Conservation (phyloP, 2,329 filamentous ascomycete species). For the Pseudopyricularia javanii region DNA sequence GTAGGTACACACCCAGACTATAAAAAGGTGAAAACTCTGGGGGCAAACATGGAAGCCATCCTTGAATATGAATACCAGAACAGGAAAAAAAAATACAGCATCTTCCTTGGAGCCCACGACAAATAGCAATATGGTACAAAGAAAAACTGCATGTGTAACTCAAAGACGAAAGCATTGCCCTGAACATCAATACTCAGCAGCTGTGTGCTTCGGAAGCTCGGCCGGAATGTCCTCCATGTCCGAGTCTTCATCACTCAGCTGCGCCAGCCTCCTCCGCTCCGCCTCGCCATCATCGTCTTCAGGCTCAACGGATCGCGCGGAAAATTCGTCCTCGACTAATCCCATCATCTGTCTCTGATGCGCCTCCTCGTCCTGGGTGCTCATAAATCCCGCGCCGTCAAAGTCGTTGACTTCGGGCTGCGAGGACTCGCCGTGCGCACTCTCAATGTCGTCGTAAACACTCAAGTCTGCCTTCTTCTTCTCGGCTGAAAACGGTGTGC, state of each 20-base stretch:
- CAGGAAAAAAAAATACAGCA: no score
- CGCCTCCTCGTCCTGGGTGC: neutral
- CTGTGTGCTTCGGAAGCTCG: neutral
- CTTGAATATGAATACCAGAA: no score
- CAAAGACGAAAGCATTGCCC: neutral
- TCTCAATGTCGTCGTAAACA: conserved; percentile 7
- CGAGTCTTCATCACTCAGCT: conserved; percentile 17
- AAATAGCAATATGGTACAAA: neutral
- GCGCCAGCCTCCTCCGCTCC: conserved; percentile 5
- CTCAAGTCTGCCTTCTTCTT: neutral
- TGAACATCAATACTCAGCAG: neutral
- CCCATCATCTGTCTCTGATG: neutral
- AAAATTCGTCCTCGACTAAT: neutral
- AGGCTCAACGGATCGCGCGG: neutral
- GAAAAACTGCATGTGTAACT: neutral
- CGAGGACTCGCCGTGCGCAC: conserved; percentile 6
- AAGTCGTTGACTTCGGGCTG: neutral
- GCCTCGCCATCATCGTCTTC: conserved; percentile 14
- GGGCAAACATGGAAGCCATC: no score
- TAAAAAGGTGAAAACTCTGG: no score
- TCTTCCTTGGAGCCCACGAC: neutral
- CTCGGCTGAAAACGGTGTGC: neutral
- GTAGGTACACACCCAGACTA: no score
- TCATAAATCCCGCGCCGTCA: neutral
- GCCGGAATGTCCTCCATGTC: conserved; percentile 8